A percentile compares a stretch with the other conserved stretches of the same genome.
phyloP scores from a whole-genome alignment of 2,329 filamentous ascomycete genomes.

The Chaetomiaceae sp. region DNA sequence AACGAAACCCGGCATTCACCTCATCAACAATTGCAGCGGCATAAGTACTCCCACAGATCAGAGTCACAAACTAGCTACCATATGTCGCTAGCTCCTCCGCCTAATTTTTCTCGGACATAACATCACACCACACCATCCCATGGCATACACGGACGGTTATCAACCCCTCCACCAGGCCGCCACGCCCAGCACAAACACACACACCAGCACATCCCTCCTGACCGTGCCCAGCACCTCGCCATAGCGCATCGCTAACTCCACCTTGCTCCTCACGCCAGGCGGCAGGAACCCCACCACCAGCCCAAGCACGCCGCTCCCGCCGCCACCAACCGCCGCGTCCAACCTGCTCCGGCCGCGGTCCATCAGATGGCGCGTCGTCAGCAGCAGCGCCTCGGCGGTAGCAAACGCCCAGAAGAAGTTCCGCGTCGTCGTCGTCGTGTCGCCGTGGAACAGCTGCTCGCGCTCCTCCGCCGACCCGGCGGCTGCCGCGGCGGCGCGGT shows the following conservation, averaged over 20 bases:
- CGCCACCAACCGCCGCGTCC: neutral
- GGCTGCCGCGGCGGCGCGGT: constrained; percentile 17
- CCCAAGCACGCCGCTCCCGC: constrained; percentile 56
- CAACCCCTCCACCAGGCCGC: constrained; percentile 39
- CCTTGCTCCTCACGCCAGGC: constrained; percentile 54
- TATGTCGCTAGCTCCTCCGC: no score
- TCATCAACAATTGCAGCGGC: no score
- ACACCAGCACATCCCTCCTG: constrained; percentile 65
- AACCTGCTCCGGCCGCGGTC: constrained; percentile 45
- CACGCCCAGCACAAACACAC: constrained; percentile 67
- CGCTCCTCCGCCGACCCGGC: constrained; percentile 5
- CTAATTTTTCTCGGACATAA: neutral
- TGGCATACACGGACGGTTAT: neutral
- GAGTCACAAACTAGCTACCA: no score
- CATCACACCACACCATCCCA: neutral
- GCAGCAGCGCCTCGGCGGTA: constrained; percentile 65
- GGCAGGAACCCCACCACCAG: constrained; percentile 61
- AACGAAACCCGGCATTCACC: no score
- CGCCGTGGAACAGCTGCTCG: neutral
- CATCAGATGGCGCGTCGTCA: constrained; percentile 64
- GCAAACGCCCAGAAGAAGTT: constrained; percentile 76
- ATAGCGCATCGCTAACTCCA: constrained; percentile 58
- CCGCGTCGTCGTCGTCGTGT: constrained; percentile 29
- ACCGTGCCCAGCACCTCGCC: constrained; percentile 66
- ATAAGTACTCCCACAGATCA: no score